A percentile compares a stretch with the other conserved stretches of the same genome.
Conservation (phyloP, 192 early-diverging fungal species). For the Coemansia sp. region DNA sequence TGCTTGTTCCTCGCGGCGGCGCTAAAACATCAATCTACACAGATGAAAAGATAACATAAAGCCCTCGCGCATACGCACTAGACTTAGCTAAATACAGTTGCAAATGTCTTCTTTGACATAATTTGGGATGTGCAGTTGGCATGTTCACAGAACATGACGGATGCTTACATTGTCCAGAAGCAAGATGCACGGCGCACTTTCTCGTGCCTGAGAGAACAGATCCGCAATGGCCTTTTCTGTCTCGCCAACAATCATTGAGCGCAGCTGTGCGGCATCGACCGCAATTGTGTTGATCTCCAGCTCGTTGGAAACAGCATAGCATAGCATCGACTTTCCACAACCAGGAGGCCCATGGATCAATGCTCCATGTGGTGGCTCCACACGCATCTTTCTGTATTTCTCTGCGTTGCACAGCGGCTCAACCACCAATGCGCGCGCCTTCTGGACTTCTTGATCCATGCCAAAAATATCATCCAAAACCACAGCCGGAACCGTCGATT, state of each 20-base stretch:
- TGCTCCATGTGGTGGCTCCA: conserved; percentile 75
- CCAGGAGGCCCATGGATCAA: conserved; percentile 88
- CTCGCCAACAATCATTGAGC: conserved; percentile 93
- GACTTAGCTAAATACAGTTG: background rate
- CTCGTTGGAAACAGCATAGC: conserved; percentile 78
- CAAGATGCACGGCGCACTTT: conserved; percentile 83
- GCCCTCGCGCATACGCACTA: background rate
- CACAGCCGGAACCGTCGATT: conserved; percentile 61
- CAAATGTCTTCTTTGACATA: background rate
- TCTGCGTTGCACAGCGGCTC: conserved; percentile 55
- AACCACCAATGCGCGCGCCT: conserved; percentile 53
- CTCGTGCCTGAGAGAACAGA: conserved; percentile 80
- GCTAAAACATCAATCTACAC: conserved; percentile 79
- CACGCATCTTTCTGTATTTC: conserved; percentile 59
- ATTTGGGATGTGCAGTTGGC: background rate
- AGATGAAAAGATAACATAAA: background rate
- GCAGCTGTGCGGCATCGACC: conserved; percentile 82
- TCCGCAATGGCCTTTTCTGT: conserved; percentile 82
- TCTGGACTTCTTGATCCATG: conserved; percentile 64
- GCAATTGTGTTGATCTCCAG: conserved; percentile 80
- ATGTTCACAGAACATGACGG: background rate
- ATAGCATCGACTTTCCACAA: conserved; percentile 87
- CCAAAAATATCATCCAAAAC: conserved; percentile 77
- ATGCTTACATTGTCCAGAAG: conserved; percentile 82
- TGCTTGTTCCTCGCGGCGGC: conserved; percentile 66